A percentile compares a stretch with the other conserved stretches of the same genome.
phyloP scores from a whole-genome alignment of 345 rosid species.

The Mallotus nudiflorus region DNA sequence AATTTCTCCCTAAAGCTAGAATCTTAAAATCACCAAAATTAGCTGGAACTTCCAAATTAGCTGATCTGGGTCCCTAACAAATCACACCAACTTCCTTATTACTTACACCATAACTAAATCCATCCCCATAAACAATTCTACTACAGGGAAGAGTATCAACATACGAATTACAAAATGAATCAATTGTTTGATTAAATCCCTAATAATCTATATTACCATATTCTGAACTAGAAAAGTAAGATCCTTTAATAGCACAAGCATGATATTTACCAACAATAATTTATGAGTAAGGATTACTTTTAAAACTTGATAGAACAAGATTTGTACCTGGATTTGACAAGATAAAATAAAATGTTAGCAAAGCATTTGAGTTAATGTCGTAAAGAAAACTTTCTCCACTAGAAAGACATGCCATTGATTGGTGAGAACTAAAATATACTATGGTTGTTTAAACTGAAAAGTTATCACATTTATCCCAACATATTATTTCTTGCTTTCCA shows the following conservation, averaged over 20 bases:
- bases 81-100: constrained; percentile 48
- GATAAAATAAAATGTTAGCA: constrained; percentile 68
- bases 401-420: constrained; percentile 62
- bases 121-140: constrained; percentile 71
- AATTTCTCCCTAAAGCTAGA: constrained; percentile 56
- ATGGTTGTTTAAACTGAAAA: constrained; percentile 27
- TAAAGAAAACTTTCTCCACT: constrained; percentile 80
- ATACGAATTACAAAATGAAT: constrained; percentile 23
- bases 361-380: constrained; percentile 63
- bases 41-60: constrained; percentile 43
- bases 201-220: constrained; percentile 76
- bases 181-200: constrained; percentile 32
- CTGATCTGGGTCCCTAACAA: constrained; percentile 82
- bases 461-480: constrained; percentile 67
- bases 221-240: constrained; percentile 65
- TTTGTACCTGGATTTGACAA: constrained; percentile 44
- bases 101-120: constrained; percentile 82
- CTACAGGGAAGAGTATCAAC: constrained; percentile 48
- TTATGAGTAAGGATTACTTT: constrained; percentile 56
- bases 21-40: constrained; percentile 37
- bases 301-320: constrained; percentile 61
- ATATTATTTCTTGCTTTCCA: constrained; percentile 72
- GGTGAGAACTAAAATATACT: constrained; percentile 36
- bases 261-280: constrained; percentile 79
- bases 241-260: constrained; percentile 80